These are phyloP conservation scores for Didymella pinodella DNA, from an alignment of 2,329 filamentous ascomycete species.

Conservation along the genomic window DNA sequence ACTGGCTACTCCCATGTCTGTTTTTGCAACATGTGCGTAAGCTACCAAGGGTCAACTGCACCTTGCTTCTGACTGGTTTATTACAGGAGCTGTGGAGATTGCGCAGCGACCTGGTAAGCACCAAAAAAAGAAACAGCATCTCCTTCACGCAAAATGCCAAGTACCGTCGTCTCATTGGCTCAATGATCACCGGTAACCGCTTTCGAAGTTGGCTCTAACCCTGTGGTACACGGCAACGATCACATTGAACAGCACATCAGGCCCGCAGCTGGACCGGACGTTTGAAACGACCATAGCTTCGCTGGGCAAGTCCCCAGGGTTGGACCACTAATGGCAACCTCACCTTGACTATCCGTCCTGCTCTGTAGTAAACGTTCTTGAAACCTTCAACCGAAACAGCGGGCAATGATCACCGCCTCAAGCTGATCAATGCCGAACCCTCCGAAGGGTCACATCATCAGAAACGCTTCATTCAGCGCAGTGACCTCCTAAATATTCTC, in stretches of 20 bases:
- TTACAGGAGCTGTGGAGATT: background rate
- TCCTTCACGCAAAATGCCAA: slow-evolving; percentile 1
- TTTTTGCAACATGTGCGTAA: background rate
- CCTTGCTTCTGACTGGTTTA: background rate
- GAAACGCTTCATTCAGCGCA: background rate
- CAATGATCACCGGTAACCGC: slow-evolving; percentile 3
- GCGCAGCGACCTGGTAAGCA: background rate
- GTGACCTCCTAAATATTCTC: background rate
- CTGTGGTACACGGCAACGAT: slow-evolving; percentile 8
- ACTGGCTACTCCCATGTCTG: background rate
- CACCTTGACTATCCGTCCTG: background rate
- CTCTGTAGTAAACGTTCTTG: background rate
- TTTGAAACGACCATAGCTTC: slow-evolving; percentile 9
- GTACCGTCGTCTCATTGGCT: slow-evolving; percentile 1
- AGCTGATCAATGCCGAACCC: slow-evolving; percentile 7
- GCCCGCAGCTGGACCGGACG: slow-evolving; percentile 7
- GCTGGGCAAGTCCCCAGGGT: background rate
- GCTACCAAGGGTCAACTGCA: background rate
- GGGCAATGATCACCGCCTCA: slow-evolving; percentile 6
- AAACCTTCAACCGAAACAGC: slow-evolving; percentile 7
- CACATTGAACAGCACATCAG: background rate
- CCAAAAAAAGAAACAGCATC: background rate
- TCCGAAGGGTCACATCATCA: slow-evolving; percentile 1
- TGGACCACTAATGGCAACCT: background rate
- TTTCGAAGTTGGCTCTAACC: background rate